Base-by-base conservation (phyloP, 148 eudicot species). In the Amaranthus hypochondriacus region DNA sequence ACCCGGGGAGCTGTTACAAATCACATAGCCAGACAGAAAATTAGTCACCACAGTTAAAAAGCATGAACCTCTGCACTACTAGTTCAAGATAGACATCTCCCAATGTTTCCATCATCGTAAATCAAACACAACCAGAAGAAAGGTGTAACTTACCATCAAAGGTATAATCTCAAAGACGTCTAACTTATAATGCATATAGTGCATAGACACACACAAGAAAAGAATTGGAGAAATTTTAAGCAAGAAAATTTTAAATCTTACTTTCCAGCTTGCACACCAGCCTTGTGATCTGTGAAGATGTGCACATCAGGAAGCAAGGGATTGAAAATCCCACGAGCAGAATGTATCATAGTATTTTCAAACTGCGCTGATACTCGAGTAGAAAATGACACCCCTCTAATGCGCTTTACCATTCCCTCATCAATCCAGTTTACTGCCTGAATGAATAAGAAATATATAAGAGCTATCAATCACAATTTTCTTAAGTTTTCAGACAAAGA, bases 271-370 rank as follows among this genome's bases (percentile, higher is more conserved):
- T 84, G 87, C 39, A 60, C 62, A 57, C 92, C 93, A 59, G 87
- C 83, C 87, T 86, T 90, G 63, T 95, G 97, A 79, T 95, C 99
- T 6, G 93, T 88, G 64, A 79, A 87, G 70, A 95, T 83, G 82
- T 87, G 89, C 58, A 95, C 89, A 85, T 92, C 97, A 18, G 90
- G 88, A 78, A 92, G 92, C 81, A 95, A 83, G 57, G 77, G 87
- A 80, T 95, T 95, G 58, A 95, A 85, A 80, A 95, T 82, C 64
- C 99, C 97, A 81, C 96, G 92, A 52, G 97, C 92, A 50, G 93
- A 83, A 78, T 90, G 91, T 77, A 86, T 83, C 88, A 92, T 85
- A 57, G 82, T 59, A 50, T 87, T 86, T 83, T 95, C 97, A 72
- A 88, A 92, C 79, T 95, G 97, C 21, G 73, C 77, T 28, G 90